These are phyloP conservation scores for Solanum chmielewskii DNA, from an alignment of 257 asterid species.

Conservation along the genomic window DNA sequence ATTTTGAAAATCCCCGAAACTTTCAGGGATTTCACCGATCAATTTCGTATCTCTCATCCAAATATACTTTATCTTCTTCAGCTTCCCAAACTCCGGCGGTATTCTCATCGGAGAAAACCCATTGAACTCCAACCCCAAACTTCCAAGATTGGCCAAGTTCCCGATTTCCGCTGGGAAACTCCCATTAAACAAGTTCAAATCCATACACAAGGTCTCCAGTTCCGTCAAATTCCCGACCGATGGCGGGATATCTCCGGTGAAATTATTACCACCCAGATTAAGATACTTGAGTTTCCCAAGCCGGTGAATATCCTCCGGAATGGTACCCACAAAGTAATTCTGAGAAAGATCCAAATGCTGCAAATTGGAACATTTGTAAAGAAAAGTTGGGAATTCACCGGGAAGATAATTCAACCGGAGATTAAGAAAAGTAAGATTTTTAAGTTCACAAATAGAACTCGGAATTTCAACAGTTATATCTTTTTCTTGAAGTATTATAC, in stretches of 20 bases:
- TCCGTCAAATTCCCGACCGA: slow-evolving; percentile 42
- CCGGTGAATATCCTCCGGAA: slow-evolving; percentile 43
- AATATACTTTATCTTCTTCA: slow-evolving; percentile 28
- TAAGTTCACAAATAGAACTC: slow-evolving; percentile 29
- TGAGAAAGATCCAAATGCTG: slow-evolving; percentile 46
- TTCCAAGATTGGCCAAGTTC: slow-evolving; percentile 48
- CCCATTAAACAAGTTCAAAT: slow-evolving; percentile 48
- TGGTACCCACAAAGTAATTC: slow-evolving; percentile 40
- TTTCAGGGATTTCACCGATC: slow-evolving; percentile 34
- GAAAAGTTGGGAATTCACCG: slow-evolving; percentile 36
- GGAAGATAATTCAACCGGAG: slow-evolving; percentile 28
- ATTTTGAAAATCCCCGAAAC: slow-evolving; percentile 14
- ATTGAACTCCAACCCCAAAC: slow-evolving; percentile 40
- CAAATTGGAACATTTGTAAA: slow-evolving; percentile 50
- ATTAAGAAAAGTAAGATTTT: slow-evolving; percentile 35
- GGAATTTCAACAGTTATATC: slow-evolving; percentile 35
- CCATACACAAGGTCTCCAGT: slow-evolving; percentile 19
- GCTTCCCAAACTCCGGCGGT: slow-evolving; percentile 49
- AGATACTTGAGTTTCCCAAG: slow-evolving; percentile 33
- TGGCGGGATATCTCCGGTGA: slow-evolving; percentile 79
- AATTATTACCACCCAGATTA: slow-evolving; percentile 49
- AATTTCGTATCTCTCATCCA: slow-evolving; percentile 39
- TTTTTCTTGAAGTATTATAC: slow-evolving; percentile 11
- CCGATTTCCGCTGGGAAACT: slow-evolving; percentile 58
- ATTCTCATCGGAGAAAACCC: slow-evolving; percentile 36